A percentile compares a stretch with the other conserved stretches of the same genome.
Conservation (phyloP, 257 asterid genomes). For the Penstemon newberryi region DNA sequence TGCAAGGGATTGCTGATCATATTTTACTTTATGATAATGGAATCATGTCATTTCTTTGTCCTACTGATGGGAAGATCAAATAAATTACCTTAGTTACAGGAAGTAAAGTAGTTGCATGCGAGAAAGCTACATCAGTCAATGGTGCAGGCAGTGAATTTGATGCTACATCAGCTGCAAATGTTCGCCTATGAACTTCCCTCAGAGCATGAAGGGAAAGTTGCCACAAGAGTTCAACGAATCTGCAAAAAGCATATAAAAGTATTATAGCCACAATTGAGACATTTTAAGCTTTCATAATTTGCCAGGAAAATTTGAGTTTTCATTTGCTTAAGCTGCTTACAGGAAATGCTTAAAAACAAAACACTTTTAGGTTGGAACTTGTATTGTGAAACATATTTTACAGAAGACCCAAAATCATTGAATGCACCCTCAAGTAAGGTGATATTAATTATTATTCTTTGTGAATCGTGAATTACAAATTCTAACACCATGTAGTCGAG, state of each 20-base stretch:
- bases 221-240: conserved; percentile 96
- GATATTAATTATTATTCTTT: conserved; percentile 8
- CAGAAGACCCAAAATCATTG: neutral
- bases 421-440: conserved; percentile 1
- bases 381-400: conserved; percentile 15
- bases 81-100: conserved; percentile 89
- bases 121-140: conserved; percentile 97
- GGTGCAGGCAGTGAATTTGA: conserved; percentile 94
- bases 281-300: neutral
- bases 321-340: conserved; percentile 12
- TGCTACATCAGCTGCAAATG: conserved; percentile 84
- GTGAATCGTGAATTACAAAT: conserved; percentile 19
- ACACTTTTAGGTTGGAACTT: conserved; percentile 6
- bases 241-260: conserved; percentile 40
- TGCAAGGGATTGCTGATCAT: conserved; percentile 5
- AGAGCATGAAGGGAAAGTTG: conserved; percentile 98
- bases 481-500: conserved; percentile 13
- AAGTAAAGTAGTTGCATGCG: conserved; percentile 95
- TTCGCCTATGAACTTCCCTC: conserved; percentile 95
- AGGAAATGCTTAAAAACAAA: conserved; percentile 17
- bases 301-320: conserved; percentile 21
- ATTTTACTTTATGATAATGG: conserved; percentile 17
- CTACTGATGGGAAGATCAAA: conserved; percentile 15
- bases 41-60: neutral
- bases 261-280: conserved; percentile 18